Evolutionary conservation across 345 rosid species (phyloP), one percentile per base, ranked within the genome.

Genomic region (Citrus trifoliata): DNA sequence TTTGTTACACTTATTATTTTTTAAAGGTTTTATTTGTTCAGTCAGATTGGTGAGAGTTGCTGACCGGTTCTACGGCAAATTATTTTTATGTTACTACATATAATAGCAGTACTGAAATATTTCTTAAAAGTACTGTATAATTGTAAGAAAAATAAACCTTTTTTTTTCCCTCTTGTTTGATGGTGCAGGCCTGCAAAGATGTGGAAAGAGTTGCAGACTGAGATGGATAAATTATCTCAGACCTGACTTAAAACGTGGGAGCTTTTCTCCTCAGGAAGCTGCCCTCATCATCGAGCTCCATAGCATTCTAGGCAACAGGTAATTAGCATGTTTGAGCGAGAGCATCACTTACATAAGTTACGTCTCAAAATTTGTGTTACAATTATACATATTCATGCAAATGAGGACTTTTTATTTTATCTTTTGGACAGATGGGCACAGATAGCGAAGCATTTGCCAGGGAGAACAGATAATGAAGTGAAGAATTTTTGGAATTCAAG

Each of bases 131-230:
- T 0, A 10, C 7, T 5, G 7, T 5, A 53, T 53, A 53, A 19
- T 18, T 53, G 7, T 5, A 53, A 18, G 58, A 18, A 53, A 53
- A 53, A 13, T 12, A 46, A 13, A 12, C 16, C 16, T 46, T 46
- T 46, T 24, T 51, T 60, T 28, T 46, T 5, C 35, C 68, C 22
- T 24, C 9, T 13, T 32, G n/a, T 22, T 7, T 62, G 25, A 28
- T 75, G 40, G 24, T 76, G 48, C 82, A 96, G 99, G 99, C 25
- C 82, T 96, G 59, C 93, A 94, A 72, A 89, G 99, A 86, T 96
- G 99, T 84, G 99, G 99, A 30, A 96, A 94, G 89, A 96, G 99
- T 71, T 96, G 99, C 88, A 94, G 99, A 71, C 81, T 95, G 70
- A 87, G 98, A 83, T 95, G 99, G 99, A 95, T 95, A 81, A 95